Evolutionary conservation across 2,329 filamentous ascomycete genomes (phyloP), one percentile per base, ranked within the genome.

Genomic region (Penicillium fuscoglaucum): DNA sequence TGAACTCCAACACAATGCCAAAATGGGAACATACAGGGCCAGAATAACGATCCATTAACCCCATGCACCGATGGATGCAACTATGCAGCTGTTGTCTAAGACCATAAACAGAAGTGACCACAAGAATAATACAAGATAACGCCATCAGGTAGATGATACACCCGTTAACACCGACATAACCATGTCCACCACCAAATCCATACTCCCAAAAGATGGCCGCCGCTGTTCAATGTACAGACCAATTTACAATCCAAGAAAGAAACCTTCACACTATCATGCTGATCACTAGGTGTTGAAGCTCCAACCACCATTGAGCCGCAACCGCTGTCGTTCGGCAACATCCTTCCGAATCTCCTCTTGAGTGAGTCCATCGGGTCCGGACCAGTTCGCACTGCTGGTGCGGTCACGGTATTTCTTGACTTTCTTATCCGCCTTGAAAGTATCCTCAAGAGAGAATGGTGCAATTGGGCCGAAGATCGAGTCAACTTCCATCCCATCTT

Each of bases 301-400:
- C 93, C 93, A 97, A 0, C 90, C 91, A 5, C 93, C 93, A 65
- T 96, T 90, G 61, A 88, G 82, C 52, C 90, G 84, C 72, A 97
- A 82, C 70, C 87, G 85, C 74, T 96, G 90, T 61, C 93, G 83
- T 57, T 89, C 90, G 60, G 90, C 88, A 67, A 90, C 78, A 77
- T 97, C 93, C 71, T 86, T 89, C 54, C 85, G 80, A 69, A 96
- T 90, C 70, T 97, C 93, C 59, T 96, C 93, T 65, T 93, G 89
- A 0, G 93, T 97, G 66, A 99, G 81, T 45, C 83, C 82, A 74
- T 99, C 96, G 3, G 88, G 82, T 55, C 90, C 76, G 70, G 85
- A 88, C 95, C 95, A 99, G 78, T 96, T 96, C 37, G 96, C 96
- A 76, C 91, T 96, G 67, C 91, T 96, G 6, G 93, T 97, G 56